Base-by-base conservation (phyloP, 139 green algal genomes). In the Chlamydomonas eustigma region DNA sequence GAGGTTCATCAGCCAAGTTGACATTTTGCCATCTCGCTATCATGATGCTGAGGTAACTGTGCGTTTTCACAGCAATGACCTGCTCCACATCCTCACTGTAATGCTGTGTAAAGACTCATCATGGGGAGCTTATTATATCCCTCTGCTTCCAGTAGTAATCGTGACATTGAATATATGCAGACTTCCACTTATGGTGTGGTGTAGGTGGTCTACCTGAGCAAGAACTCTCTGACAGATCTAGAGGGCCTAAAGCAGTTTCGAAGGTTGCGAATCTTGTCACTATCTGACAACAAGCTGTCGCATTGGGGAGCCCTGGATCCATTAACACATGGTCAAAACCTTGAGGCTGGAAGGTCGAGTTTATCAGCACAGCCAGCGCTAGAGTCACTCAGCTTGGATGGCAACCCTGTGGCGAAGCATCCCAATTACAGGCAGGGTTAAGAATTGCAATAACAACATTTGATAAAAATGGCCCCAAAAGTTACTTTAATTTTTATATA, bases 361-460 rank as follows among this genome's bases (percentile, higher is more conserved):
- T n/a, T n/a, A n/a, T n/a, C n/a, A n/a, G n/a, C n/a, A n/a, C 81
- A 79, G 37, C 76, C 76, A 1, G 3, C 2, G 0, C 76, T 93
- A 37, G 79, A 90, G 64, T 84, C 79, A 3, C 80, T 90, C 36
- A 89, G 58, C 52, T 79, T 94, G 72, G 85, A 92, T 36, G 86
- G 90, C 64, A 94, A 93, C 82, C 90, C 89, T 4, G 25, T 93
- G 1, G 36, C 78, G 0, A 39, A 63, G 0, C 76, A 91, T 38
- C 90, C 90, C 12, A 80, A 88, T 79, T 92, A 92, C 81, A 80
- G 81, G 81, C 81, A n/a, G n/a, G n/a, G n/a, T n/a, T n/a, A n/a
- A n/a, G n/a, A n/a, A n/a, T n/a, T 4, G 1, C 37, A 25, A n/a
- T n/a, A n/a, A n/a, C n/a, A n/a, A n/a, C n/a, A n/a, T n/a, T n/a